Conservation (phyloP, 2,329 filamentous ascomycete species). For the Pleomassaria siparia region DNA sequence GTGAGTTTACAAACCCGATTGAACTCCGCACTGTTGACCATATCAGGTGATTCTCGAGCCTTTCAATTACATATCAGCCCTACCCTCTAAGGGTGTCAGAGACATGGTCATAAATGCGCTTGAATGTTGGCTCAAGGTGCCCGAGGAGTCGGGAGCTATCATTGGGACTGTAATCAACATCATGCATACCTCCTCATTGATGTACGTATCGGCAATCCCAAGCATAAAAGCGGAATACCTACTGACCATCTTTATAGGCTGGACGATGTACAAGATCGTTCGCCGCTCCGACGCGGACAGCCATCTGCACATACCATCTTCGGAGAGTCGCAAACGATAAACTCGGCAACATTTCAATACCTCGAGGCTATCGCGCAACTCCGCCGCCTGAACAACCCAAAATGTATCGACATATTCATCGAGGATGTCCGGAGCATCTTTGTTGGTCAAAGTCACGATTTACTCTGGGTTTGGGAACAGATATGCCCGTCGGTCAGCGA, state of each 20-base stretch:
- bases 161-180: neutral
- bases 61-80: neutral
- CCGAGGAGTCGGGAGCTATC: neutral
- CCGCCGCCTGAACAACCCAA: conserved; percentile 46
- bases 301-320: conserved; percentile 80
- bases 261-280: conserved; percentile 77
- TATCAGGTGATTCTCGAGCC: neutral
- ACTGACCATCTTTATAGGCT: conserved; percentile 41
- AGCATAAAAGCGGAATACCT: neutral
- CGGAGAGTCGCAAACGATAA: conserved; percentile 80
- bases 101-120: neutral
- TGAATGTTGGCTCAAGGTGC: neutral
- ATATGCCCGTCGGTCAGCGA: conserved; percentile 8
- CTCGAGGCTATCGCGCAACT: conserved; percentile 68
- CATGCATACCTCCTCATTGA: neutral
- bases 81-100: neutral
- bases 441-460: conserved; percentile 47
- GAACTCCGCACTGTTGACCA: too few relatives aligned
- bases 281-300: conserved; percentile 61
- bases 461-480: neutral
- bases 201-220: neutral
- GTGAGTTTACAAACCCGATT: too few relatives aligned
- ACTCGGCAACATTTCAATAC: conserved; percentile 82
- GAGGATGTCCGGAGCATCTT: conserved; percentile 54
- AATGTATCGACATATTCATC: conserved; percentile 1